Percentiles rank a stretch among this genome's conserved stretches.
phyloP scores from a whole-genome alignment of 2,329 filamentous ascomycete species.

The Fusarium xylarioides region DNA sequence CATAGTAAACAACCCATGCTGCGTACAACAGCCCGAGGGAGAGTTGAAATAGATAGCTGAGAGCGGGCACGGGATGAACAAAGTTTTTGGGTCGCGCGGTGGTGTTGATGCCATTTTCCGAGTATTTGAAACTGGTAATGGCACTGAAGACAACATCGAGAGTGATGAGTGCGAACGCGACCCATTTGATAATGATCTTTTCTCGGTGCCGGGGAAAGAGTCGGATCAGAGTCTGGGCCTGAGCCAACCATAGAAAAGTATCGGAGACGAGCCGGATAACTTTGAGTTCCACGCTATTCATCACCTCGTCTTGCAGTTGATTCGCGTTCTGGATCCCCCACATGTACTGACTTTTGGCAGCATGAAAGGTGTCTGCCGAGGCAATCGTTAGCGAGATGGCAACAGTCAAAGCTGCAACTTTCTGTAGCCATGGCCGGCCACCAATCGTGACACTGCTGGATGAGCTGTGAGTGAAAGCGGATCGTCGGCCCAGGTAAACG shows the following conservation, averaged over 20 bases:
- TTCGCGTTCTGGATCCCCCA: constrained; percentile 82
- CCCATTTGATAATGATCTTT: constrained; percentile 99
- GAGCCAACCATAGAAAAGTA: constrained; percentile 95
- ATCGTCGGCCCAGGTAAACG: constrained; percentile 80
- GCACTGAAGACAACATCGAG: constrained; percentile 91
- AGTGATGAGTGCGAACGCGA: constrained; percentile 91
- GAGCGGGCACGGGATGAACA: constrained; percentile 86
- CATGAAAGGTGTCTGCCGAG: constrained; percentile 87
- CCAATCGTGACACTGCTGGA: constrained; percentile 85
- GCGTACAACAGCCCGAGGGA: constrained; percentile 88
- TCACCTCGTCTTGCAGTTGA: constrained; percentile 78
- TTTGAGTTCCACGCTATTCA: constrained; percentile 86
- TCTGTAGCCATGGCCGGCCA: constrained; percentile 92
- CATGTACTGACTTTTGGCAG: constrained; percentile 83
- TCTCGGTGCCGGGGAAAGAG: constrained; percentile 96
- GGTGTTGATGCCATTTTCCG: constrained; percentile 59
- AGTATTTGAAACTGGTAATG: constrained; percentile 82
- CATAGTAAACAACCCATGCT: constrained; percentile 93
- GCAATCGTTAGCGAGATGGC: constrained; percentile 92
- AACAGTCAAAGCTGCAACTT: constrained; percentile 77
- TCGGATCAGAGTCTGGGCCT: constrained; percentile 95
- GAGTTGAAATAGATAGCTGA: constrained; percentile 90
- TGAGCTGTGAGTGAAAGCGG: constrained; percentile 87
- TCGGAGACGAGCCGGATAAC: constrained; percentile 93
- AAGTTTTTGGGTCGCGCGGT: constrained; percentile 76